Conservation (phyloP, 495 filamentous ascomycete species). For the Penicillium steckii region DNA sequence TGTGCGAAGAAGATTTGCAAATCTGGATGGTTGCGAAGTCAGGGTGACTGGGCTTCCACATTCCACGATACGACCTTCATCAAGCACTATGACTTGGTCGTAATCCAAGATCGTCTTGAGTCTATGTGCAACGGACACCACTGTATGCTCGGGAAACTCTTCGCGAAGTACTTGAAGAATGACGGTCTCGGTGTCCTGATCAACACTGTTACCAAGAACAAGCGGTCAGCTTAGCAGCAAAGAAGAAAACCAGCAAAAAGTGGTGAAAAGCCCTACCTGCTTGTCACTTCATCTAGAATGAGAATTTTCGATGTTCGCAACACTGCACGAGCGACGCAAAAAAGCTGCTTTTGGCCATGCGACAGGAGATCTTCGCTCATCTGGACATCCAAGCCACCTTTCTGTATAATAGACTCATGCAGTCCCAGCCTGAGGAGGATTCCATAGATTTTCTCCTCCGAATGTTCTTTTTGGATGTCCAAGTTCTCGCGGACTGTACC, state of each 20-base stretch:
- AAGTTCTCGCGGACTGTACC: constrained; percentile 8
- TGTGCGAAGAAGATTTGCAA: too few species aligned
- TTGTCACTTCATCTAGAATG: constrained; percentile 27
- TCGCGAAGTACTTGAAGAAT: too few species aligned
- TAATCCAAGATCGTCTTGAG: not conserved
- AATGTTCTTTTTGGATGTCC: too few species aligned
- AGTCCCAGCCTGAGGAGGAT: too few species aligned
- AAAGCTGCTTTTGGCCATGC: constrained; percentile 13
- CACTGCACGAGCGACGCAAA: constrained; percentile 23
- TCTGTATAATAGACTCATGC: too few species aligned
- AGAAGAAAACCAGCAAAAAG: constrained; percentile 5
- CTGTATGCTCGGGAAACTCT: too few species aligned
- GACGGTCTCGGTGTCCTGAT: constrained; percentile 18
- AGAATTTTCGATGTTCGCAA: constrained; percentile 8
- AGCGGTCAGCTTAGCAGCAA: not conserved
- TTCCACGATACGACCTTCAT: not conserved
- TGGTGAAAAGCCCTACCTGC: constrained; percentile 24
- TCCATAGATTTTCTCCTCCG: constrained; percentile 22
- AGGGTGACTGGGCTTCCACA: not conserved
- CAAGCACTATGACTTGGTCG: not conserved
- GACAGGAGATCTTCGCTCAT: too few species aligned
- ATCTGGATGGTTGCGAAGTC: too few species aligned
- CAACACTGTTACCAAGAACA: constrained; percentile 15
- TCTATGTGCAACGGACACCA: not conserved
- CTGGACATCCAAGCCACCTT: too few species aligned